These are phyloP conservation scores for Solanum paucissectum DNA, from an alignment of 257 asterid genomes.

Conservation along the genomic window DNA sequence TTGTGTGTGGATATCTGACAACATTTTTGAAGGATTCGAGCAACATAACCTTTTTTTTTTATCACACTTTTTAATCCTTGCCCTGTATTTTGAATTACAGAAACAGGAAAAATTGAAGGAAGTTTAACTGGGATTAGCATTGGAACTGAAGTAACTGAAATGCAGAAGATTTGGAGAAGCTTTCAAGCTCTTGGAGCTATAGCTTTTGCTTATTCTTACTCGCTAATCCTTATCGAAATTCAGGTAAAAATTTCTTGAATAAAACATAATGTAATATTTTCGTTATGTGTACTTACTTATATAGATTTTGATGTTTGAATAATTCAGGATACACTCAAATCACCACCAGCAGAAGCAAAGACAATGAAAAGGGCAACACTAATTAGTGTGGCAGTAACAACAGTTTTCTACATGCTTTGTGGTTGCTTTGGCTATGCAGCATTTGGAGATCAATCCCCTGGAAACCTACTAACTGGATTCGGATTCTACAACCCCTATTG, in stretches of 20 bases:
- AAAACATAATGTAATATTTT: neutral
- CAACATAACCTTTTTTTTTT: neutral
- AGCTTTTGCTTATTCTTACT: constrained; percentile 26
- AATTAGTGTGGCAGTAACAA: constrained; percentile 10
- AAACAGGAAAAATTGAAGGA: constrained; percentile 11
- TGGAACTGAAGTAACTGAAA: constrained; percentile 4
- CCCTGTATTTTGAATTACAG: neutral
- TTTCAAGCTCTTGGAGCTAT: constrained; percentile 27
- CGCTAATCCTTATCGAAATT: constrained; percentile 19
- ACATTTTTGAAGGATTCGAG: neutral
- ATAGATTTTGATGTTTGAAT: neutral
- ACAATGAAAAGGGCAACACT: constrained; percentile 20
- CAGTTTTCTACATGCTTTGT: constrained; percentile 22
- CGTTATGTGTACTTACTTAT: neutral
- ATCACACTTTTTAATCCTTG: neutral
- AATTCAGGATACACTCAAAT: constrained; percentile 15
- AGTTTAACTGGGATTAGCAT: constrained; percentile 20
- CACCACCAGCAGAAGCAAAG: constrained; percentile 19
- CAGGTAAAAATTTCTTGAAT: constrained; percentile 4
- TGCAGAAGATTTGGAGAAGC: constrained; percentile 19
- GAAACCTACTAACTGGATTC: constrained; percentile 17
- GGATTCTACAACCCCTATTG: constrained; percentile 25
- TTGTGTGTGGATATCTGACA: neutral
- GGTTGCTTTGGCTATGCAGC: constrained; percentile 25
- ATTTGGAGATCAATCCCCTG: constrained; percentile 16